These are phyloP conservation scores for Talaromyces amestolkiae DNA, from an alignment of 2,329 filamentous ascomycete genomes.

Conservation along the genomic window DNA sequence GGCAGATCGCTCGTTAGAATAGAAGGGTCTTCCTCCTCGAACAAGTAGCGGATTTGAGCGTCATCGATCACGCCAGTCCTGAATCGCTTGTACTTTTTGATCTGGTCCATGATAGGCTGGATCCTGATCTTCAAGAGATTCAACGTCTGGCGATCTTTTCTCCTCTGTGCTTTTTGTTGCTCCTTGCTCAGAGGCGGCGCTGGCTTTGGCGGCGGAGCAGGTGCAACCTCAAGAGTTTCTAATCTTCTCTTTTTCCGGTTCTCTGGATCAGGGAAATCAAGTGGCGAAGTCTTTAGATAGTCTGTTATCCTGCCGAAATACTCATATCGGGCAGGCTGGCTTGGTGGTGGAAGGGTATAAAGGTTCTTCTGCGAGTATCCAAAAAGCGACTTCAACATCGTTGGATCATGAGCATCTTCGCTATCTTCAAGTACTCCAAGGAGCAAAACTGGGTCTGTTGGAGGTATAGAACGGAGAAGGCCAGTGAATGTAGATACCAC, in stretches of 20 bases:
- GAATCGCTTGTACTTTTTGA: slow-evolving; percentile 91
- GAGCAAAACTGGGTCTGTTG: slow-evolving; percentile 84
- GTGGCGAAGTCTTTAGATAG: slow-evolving; percentile 75
- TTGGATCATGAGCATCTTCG: slow-evolving; percentile 58
- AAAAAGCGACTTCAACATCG: slow-evolving; percentile 75
- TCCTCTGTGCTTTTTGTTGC: slow-evolving; percentile 75
- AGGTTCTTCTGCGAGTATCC: slow-evolving; percentile 79
- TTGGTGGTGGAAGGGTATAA: slow-evolving; percentile 67
- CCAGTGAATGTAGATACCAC: slow-evolving; percentile 78
- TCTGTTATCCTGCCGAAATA: slow-evolving; percentile 75
- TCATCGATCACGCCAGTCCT: slow-evolving; percentile 75
- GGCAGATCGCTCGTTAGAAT: slow-evolving; percentile 60
- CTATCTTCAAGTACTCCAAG: slow-evolving; percentile 78
- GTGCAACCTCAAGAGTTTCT: slow-evolving; percentile 72
- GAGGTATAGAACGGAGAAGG: slow-evolving; percentile 76
- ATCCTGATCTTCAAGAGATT: slow-evolving; percentile 86
- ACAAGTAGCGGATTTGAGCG: slow-evolving; percentile 72
- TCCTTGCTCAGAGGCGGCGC: slow-evolving; percentile 67
- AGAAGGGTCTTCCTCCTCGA: slow-evolving; percentile 75
- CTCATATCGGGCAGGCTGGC: slow-evolving; percentile 61
- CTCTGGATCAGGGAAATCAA: slow-evolving; percentile 80
- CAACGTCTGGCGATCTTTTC: slow-evolving; percentile 76
- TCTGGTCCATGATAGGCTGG: slow-evolving; percentile 95
- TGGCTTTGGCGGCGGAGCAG: slow-evolving; percentile 65
- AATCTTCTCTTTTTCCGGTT: slow-evolving; percentile 84